Conservation (phyloP, 805 yeast genomes). For the Ogataea neopini region DNA sequence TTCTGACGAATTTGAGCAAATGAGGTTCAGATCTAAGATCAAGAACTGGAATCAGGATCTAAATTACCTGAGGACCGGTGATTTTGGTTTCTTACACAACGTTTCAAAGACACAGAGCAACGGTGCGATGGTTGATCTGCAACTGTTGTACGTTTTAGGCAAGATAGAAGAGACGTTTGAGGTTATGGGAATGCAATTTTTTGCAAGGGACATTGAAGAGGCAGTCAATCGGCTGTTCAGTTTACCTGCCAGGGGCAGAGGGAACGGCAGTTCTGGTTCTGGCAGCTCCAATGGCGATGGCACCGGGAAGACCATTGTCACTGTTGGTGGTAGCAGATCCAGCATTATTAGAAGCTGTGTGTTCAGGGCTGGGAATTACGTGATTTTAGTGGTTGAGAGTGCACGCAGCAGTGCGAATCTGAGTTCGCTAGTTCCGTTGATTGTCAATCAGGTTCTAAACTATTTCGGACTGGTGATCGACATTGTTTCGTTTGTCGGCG, state of each 20-base stretch:
- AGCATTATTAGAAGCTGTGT: constrained; percentile 42
- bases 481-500: constrained; percentile 74
- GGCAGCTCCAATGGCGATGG: too few relatives aligned
- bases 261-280: not conserved
- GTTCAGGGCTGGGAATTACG: constrained; percentile 79
- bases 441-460: constrained; percentile 75
- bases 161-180: constrained; percentile 86
- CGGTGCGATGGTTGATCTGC: constrained; percentile 46
- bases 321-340: not conserved
- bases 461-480: constrained; percentile 83
- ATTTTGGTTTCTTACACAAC: constrained; percentile 86
- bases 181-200: constrained; percentile 85
- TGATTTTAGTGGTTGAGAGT: constrained; percentile 71
- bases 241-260: not conserved
- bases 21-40: constrained; percentile 65
- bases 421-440: constrained; percentile 79
- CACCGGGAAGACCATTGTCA: too few relatives aligned
- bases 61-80: constrained; percentile 85
- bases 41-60: constrained; percentile 62
- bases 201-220: constrained; percentile 79
- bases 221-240: constrained; percentile 49
- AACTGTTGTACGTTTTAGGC: constrained; percentile 83
- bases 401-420: constrained; percentile 46
- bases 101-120: constrained; percentile 43
- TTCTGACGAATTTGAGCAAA: constrained; percentile 41